A percentile compares a stretch with the other conserved stretches of the same genome.
These are phyloP conservation scores for Cucurbita moschata DNA, from an alignment of 306 rosid species.

Conservation along the genomic window DNA sequence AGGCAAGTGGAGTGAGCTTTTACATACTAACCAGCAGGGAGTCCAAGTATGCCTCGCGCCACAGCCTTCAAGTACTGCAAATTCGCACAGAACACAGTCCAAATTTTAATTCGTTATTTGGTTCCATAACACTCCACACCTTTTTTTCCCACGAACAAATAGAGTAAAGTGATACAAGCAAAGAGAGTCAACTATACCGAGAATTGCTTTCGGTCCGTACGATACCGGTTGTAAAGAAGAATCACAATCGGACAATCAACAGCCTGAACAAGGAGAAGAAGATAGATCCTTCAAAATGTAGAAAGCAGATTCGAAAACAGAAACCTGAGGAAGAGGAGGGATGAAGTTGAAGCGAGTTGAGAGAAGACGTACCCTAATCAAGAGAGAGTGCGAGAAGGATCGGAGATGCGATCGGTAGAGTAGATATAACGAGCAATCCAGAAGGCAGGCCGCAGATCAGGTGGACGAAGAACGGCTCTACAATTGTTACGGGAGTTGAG, in stretches of 20 bases:
- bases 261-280: slow-evolving; percentile 11
- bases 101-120: neutral
- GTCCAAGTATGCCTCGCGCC: slow-evolving; percentile 61
- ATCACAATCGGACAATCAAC: slow-evolving; percentile 26
- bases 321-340: neutral
- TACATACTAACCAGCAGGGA: slow-evolving; percentile 56
- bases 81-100: neutral
- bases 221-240: slow-evolving; percentile 33
- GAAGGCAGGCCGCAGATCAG: slow-evolving; percentile 17
- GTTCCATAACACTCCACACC: slow-evolving; percentile 2
- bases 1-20: neutral
- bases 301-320: neutral
- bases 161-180: neutral
- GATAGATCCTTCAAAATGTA: neutral
- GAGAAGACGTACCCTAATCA: slow-evolving; percentile 21
- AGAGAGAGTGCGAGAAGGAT: slow-evolving; percentile 27
- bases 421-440: slow-evolving; percentile 15
- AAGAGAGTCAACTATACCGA: slow-evolving; percentile 15
- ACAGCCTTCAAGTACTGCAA: slow-evolving; percentile 62
- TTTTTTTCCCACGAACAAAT: neutral
- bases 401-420: slow-evolving; percentile 26
- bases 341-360: neutral
- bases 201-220: slow-evolving; percentile 20
- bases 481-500: neutral
- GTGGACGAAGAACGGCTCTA: slow-evolving; percentile 16